Conservation (phyloP, 164 flowering plant species). For the Stephania yunnanensis region DNA sequence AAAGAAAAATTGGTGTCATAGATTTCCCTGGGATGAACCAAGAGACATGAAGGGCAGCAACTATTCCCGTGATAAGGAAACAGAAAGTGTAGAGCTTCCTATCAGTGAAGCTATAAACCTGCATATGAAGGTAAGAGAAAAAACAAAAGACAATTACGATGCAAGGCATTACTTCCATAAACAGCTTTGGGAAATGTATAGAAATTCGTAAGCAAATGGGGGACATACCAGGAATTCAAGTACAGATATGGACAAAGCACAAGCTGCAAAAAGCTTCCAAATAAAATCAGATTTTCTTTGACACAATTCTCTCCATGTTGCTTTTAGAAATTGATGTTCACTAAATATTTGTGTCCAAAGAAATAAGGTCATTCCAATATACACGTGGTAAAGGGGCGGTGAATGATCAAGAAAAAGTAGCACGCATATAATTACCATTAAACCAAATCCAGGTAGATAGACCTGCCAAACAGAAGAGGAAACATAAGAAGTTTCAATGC, state of each 20-base stretch:
- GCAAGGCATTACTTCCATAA: background rate
- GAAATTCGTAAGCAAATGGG: background rate
- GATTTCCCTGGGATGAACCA: slow-evolving; percentile 46
- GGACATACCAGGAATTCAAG: slow-evolving; percentile 77
- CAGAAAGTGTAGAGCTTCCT: slow-evolving; percentile 84
- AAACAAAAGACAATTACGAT: slow-evolving; percentile 11
- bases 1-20: slow-evolving; percentile 51
- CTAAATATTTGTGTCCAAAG: slow-evolving; percentile 81
- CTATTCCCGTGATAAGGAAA: slow-evolving; percentile 55
- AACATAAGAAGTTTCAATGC: background rate
- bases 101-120: slow-evolving; percentile 90
- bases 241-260: slow-evolving; percentile 44
- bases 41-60: slow-evolving; percentile 48
- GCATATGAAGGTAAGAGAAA: slow-evolving; percentile 25
- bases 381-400: slow-evolving; percentile 87
- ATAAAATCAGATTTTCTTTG: slow-evolving; percentile 33
- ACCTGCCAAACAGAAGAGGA: slow-evolving; percentile 41
- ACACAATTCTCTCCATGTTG: slow-evolving; percentile 43
- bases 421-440: slow-evolving; percentile 43
- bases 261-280: slow-evolving; percentile 38
- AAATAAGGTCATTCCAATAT: slow-evolving; percentile 66
- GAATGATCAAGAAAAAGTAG: slow-evolving; percentile 63
- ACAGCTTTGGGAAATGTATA: background rate
- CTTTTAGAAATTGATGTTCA: slow-evolving; percentile 55
- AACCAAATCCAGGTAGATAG: slow-evolving; percentile 47